phyloP scores from a whole-genome alignment of 2,329 filamentous ascomycete species.

The Fusarium decemcellulare region DNA sequence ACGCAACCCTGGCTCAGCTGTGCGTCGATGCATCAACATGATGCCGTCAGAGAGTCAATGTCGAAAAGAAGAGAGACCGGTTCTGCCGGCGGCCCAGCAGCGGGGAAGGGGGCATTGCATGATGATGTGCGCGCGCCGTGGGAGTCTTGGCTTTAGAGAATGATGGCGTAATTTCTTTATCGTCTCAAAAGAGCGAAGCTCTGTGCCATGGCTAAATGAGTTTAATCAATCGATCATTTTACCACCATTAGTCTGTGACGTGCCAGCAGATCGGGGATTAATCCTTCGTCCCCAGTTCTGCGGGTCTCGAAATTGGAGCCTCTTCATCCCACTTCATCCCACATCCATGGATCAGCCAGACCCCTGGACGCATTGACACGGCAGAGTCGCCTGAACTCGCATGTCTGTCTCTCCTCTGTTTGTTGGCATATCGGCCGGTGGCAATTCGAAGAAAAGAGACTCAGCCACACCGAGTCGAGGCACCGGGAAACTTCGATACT shows the following conservation, averaged over 20 bases:
- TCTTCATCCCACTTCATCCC: slow-evolving; percentile 17
- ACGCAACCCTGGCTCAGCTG: slow-evolving; percentile 27
- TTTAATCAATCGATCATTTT: neutral
- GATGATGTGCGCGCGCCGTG: neutral
- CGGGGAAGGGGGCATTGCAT: neutral
- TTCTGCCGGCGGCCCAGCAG: slow-evolving; percentile 15
- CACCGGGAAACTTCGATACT: slow-evolving; percentile 33
- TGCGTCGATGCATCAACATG: slow-evolving; percentile 21
- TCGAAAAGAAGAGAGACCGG: slow-evolving; percentile 16
- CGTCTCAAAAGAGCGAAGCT: neutral
- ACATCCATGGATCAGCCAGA: slow-evolving; percentile 22
- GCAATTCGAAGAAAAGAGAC: neutral
- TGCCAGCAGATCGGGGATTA: slow-evolving; percentile 40
- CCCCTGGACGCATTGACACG: slow-evolving; percentile 4
- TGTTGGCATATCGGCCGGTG: neutral
- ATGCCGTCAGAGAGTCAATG: slow-evolving; percentile 16
- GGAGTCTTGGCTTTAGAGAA: slow-evolving; percentile 8
- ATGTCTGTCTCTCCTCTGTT: neutral
- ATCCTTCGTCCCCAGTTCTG: slow-evolving; percentile 24
- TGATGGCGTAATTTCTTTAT: slow-evolving; percentile 34
- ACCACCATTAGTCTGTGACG: slow-evolving; percentile 31
- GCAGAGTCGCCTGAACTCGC: neutral
- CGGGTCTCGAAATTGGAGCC: slow-evolving; percentile 36
- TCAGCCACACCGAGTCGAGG: slow-evolving; percentile 33
- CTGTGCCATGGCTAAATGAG: neutral